phyloP scores from a whole-genome alignment of 75 land plant genomes.

The Adiantum capillusveneris region DNA sequence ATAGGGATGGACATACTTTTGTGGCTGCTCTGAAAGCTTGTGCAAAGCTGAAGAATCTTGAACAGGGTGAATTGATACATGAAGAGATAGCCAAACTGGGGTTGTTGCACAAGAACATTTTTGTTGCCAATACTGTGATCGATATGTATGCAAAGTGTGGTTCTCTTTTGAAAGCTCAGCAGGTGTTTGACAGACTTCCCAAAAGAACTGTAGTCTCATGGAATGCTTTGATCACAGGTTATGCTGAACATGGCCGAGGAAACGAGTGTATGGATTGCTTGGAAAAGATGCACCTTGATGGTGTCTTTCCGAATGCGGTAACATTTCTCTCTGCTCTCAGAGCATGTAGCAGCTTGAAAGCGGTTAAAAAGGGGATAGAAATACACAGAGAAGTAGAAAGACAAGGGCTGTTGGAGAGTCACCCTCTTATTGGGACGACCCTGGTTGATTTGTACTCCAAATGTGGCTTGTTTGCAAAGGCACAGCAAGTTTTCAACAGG shows the following conservation, averaged over 20 bases:
- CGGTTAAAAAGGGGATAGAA: not conserved
- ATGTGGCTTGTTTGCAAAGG: constrained; percentile 23
- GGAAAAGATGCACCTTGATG: constrained; percentile 31
- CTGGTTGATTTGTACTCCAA: constrained; percentile 53
- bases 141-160: constrained; percentile 22
- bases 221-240: constrained; percentile 16
- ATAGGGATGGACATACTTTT: constrained; percentile 15
- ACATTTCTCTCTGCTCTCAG: constrained; percentile 33
- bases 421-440: constrained; percentile 37
- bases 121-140: constrained; percentile 10
- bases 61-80: constrained; percentile 11
- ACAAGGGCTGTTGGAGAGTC: not conserved
- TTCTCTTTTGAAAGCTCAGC: not conserved
- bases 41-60: constrained; percentile 15
- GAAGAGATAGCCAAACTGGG: not conserved
- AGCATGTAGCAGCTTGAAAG: constrained; percentile 23
- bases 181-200: constrained; percentile 9
- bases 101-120: not conserved
- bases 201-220: constrained; percentile 5
- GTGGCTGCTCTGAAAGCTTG: constrained; percentile 40
- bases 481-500: constrained; percentile 2
- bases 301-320: constrained; percentile 27
- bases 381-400: constrained; percentile 5
- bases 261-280: constrained; percentile 26
- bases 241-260: constrained; percentile 12